Percentiles rank a stretch among this genome's conserved stretches.
phyloP scores from a whole-genome alignment of 1,284 basidiomycete species.

The Malassezia slooffiae region DNA sequence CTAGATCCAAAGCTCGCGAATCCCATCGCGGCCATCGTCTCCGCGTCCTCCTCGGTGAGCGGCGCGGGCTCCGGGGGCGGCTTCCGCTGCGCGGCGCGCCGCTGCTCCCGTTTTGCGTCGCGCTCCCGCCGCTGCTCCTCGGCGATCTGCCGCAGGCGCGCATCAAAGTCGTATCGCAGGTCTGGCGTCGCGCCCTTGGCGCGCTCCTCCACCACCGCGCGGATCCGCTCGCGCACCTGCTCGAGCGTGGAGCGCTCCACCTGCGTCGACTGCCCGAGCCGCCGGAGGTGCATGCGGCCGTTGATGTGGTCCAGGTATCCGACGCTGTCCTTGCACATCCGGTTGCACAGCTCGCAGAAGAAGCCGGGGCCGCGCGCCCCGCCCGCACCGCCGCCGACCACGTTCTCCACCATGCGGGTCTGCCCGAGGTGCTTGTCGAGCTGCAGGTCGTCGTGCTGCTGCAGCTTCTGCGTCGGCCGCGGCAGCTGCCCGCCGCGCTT shows the following conservation, averaged over 20 bases:
- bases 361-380: slow-evolving; percentile 39
- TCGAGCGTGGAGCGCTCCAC: slow-evolving; percentile 77
- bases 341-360: slow-evolving; percentile 47
- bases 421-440: slow-evolving; percentile 36
- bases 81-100: slow-evolving; percentile 22
- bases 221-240: slow-evolving; percentile 82
- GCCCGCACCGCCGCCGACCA: slow-evolving; percentile 14
- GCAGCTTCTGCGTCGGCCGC: slow-evolving; percentile 34
- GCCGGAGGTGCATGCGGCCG: slow-evolving; percentile 74
- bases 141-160: slow-evolving; percentile 71
- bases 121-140: slow-evolving; percentile 53
- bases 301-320: slow-evolving; percentile 95
- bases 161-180: slow-evolving; percentile 69
- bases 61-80: not conserved
- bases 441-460: slow-evolving; percentile 28
- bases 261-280: slow-evolving; percentile 85
- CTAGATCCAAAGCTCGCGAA: slow-evolving; percentile 77
- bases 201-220: slow-evolving; percentile 55
- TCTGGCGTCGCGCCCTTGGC: slow-evolving; percentile 2
- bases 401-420: slow-evolving; percentile 38
- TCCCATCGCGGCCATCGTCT: slow-evolving; percentile 79
- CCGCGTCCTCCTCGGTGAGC: slow-evolving; percentile 47
- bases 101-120: slow-evolving; percentile 53
- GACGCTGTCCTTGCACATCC: slow-evolving; percentile 83
- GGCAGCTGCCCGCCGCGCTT: slow-evolving; percentile 27